Base-by-base conservation (phyloP, 1,284 basidiomycete species). In the Melanopsichium pennsylvanicum region DNA sequence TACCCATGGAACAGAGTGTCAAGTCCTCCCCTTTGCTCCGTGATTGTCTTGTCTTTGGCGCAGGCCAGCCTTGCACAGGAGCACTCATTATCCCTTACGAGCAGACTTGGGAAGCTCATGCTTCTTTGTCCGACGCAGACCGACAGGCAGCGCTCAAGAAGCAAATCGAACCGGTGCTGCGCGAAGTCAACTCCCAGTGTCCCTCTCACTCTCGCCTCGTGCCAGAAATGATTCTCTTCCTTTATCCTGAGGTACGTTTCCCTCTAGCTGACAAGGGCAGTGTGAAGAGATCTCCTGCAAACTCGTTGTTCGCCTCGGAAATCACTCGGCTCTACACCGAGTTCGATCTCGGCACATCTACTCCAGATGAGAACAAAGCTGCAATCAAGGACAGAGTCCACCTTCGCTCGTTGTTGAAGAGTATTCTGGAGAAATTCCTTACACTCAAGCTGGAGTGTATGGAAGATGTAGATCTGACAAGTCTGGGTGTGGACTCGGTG, bases 21-120 rank as follows among this genome's bases (percentile, higher is more conserved):
- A 50, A 47, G 10, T 60, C 67, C 6, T 70, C 67, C 3, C 61
- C 67, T 0, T 83, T 85, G 31, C 67, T 84, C 21, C 74, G 75
- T 22, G 84, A 85, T 61, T 86, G 85, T 22, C 84, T 88, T 62
- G 84, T 88, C 39, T 88, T 88, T 43, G 87, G 88, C 7, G 82
- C 85, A 16, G 85, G 83, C 6, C 81, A 84, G 35, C 83, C 86
- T 5, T 85, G 86, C 55, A 82, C 84, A 6, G 87, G 87, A 5
- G 85, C 83, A 4, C 80, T 88, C 11, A 84, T 88, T 49, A 81
- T 87, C n/a, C 86, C 86, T 0, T 85, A 86, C 1, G 85, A 85
- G 12, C 70, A 82, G 0, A 84, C 81, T n/a, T 59, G 59, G 59
- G 2, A 83, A 82, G 26, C 81, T 82, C 26, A 45, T 16, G 33